These are phyloP conservation scores for Cystofilobasidium capitatum DNA, from an alignment of 768 basidiomycete genomes.

Conservation along the genomic window DNA sequence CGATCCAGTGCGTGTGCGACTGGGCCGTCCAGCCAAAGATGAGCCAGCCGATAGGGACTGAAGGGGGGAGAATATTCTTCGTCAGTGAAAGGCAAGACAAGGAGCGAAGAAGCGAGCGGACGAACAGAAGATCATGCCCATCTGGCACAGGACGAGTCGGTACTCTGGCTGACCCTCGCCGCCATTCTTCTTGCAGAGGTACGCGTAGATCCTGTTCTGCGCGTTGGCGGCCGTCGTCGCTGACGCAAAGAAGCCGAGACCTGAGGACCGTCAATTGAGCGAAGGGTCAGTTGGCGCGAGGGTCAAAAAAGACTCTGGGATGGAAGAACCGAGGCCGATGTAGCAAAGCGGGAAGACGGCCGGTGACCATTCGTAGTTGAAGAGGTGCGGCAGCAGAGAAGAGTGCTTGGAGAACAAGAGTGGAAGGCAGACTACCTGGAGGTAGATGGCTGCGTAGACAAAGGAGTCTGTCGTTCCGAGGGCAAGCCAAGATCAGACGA, in stretches of 20 bases:
- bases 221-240: constrained; percentile 14
- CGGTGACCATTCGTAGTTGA: constrained; percentile 23
- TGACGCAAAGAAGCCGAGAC: constrained; percentile 22
- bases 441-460: constrained; percentile 10
- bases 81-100: neutral
- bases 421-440: constrained; percentile 18
- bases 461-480: neutral
- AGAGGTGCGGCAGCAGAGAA: neutral
- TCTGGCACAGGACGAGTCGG: constrained; percentile 20
- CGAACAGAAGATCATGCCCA: constrained; percentile 26
- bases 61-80: neutral
- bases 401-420: constrained; percentile 1
- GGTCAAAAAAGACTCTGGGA: neutral
- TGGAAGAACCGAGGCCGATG: constrained; percentile 2
- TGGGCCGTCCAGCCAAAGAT: constrained; percentile 12
- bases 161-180: constrained; percentile 21
- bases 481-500: too few relatives aligned
- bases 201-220: constrained; percentile 23
- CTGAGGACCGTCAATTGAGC: neutral
- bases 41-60: neutral
- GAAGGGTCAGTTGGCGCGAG: neutral
- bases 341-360: constrained; percentile 13
- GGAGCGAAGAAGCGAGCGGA: neutral
- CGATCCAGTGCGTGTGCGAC: constrained; percentile 10
- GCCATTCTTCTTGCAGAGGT: constrained; percentile 15